Base-by-base conservation (phyloP, 305 asterid species). In the Fraxinus paxiana region DNA sequence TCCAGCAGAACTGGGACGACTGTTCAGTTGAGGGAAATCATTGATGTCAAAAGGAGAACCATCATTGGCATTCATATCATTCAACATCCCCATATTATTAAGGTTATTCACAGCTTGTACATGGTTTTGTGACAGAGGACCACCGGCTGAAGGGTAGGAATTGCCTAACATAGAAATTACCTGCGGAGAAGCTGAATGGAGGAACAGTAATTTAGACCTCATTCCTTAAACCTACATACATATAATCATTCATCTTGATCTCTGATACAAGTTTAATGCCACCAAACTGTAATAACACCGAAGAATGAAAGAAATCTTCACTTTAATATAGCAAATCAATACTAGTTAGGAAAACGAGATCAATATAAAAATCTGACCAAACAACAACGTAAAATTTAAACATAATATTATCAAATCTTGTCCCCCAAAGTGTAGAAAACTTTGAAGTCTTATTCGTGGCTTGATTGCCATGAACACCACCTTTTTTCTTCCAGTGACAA, bases 1-100 rank as follows among this genome's bases (percentile, higher is more conserved):
- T 81, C 99, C 98, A 81, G 99, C 90, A 87, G 99, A 96, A 88
- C 88, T 93, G 83, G 99, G 99, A 56, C 95, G 97, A 83, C 98
- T 90, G 83, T 89, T 87, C 77, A 94, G 90, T 87, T 93, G 98
- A 80, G 99, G 99, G 85, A 96, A 96, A 89, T 96, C 99, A 63
- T 94, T 96, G 82, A 94, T 91, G 88, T 94, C 99, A 86, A 93
- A 96, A 67, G 99, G 94, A 63, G 96, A 88, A 83, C 95, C 95
- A 73, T 96, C 99, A 87, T 87, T 94, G 79, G 97, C 79, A 82
- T 91, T 94, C 87, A 91, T 85, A 73, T 96, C 99, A 88, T 85
- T 93, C 86, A 94, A 81, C 98, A 96, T 89, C 80, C 97, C 94
- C 94, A 96, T 88, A 78, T 91, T 88, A 81, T 86, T 86, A 78